Conservation (phyloP, 306 rosid genomes). For the Erythrophleum fordii region DNA sequence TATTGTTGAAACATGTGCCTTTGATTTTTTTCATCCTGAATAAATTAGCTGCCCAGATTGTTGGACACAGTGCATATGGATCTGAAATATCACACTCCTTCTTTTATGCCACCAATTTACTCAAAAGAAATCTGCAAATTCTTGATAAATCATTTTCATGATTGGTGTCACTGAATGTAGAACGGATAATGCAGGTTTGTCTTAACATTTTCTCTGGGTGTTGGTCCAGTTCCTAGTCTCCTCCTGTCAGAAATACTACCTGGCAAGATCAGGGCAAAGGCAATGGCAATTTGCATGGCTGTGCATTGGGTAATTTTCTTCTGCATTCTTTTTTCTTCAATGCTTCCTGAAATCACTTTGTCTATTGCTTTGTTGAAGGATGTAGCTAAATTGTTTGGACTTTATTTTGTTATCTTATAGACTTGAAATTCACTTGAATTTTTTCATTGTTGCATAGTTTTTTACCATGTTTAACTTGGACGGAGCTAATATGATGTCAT, state of each 20-base stretch:
- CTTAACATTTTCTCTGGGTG: conserved; percentile 68
- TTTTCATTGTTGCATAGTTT: conserved; percentile 10
- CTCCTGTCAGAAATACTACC: conserved; percentile 81
- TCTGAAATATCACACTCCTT: conserved; percentile 9
- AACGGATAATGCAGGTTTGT: conserved; percentile 65
- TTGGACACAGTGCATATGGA: conserved; percentile 17
- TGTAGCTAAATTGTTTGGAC: conserved; percentile 1
- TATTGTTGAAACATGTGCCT: not conserved
- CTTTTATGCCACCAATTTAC: conserved; percentile 27
- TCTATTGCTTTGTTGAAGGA: not conserved
- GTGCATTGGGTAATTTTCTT: conserved; percentile 73
- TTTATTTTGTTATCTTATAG: not conserved
- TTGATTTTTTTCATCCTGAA: conserved; percentile 16
- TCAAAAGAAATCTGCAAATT: conserved; percentile 14
- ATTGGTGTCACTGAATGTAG: conserved; percentile 33
- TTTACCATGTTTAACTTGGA: not conserved
- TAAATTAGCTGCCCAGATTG: conserved; percentile 21
- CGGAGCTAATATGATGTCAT: not conserved
- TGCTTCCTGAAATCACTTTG: conserved; percentile 7
- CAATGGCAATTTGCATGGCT: conserved; percentile 90
- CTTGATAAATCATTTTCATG: conserved; percentile 18
- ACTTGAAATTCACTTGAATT: conserved; percentile 7
- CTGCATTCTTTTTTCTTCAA: conserved; percentile 26
- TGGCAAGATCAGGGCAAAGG: conserved; percentile 73
- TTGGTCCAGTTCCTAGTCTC: conserved; percentile 88